Percentiles rank a stretch among this genome's conserved stretches.
Conservation (phyloP, 75 land plant genomes). For the Picea glauca region DNA sequence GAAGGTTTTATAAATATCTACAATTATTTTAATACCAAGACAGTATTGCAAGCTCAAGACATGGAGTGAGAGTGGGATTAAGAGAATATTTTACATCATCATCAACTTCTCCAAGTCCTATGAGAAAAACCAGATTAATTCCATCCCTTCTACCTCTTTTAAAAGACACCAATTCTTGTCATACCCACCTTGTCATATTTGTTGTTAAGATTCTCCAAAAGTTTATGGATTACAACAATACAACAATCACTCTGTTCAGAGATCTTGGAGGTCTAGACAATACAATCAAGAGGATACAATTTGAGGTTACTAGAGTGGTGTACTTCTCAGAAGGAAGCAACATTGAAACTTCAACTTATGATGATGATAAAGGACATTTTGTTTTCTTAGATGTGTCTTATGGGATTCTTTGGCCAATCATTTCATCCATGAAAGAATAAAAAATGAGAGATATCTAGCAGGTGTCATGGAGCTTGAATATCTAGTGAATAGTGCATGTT, state of each 20-base stretch:
- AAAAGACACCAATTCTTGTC: slow-evolving; percentile 9
- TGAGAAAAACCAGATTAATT: slow-evolving; percentile 88
- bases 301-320: slow-evolving; percentile 67
- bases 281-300: slow-evolving; percentile 57
- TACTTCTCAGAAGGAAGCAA: slow-evolving; percentile 20
- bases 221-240: slow-evolving; percentile 14
- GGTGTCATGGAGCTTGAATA: too few relatives aligned
- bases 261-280: slow-evolving; percentile 87
- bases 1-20: too few relatives aligned
- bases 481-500: too few relatives aligned
- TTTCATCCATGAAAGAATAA: too few relatives aligned
- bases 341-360: slow-evolving; percentile 18
- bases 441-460: too few relatives aligned
- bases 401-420: slow-evolving; percentile 1
- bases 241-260: slow-evolving; percentile 80
- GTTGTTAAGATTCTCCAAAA: slow-evolving; percentile 88
- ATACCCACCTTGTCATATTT: slow-evolving; percentile 76
- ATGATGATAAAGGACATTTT: slow-evolving; percentile 36
- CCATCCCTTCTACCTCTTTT: slow-evolving; percentile 12
- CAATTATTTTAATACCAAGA: too few relatives aligned
- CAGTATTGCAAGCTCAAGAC: too few relatives aligned
- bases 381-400: slow-evolving; percentile 59
- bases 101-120: slow-evolving; percentile 67
- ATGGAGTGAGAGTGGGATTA: too few relatives aligned
- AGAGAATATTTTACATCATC: slow-evolving; percentile 69